Evolutionary conservation across 805 yeast species (phyloP), one percentile per base, ranked within the genome.

Genomic region (Kluyveromyces lactis): DNA sequence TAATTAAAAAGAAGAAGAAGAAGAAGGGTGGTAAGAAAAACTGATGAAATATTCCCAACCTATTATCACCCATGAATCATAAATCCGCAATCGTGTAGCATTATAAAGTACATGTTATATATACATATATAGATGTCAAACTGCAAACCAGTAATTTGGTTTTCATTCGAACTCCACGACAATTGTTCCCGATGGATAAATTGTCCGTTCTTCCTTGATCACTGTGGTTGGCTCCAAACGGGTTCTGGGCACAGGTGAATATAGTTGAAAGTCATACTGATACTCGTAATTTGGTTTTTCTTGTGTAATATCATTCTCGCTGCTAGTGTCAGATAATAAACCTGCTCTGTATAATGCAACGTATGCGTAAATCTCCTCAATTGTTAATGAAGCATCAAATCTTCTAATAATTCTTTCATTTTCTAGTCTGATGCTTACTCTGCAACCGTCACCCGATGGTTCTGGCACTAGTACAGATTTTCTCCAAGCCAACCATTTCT

Each of bases 1-100:
- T 89, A 58, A 73, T 77, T 55, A 85, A 81, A 73, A 86, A 85
- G 66, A 86, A 83, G 43, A 86, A 85, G 69, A 73, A 72, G 65
- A 79, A 75, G 66, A 46, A 42, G 31, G 16, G 12, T 11, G 38
- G 12, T 17, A 47, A 50, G 36, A 42, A 41, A 32, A 38, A 15
- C 10, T 21, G 24, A 21, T 47, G 39, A 39, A 47, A 44, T 36
- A 38, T 34, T 37, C 8, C 9, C 6, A 9, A 21, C n/a, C n/a
- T n/a, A n/a, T n/a, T n/a, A n/a, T n/a, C n/a, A n/a, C n/a, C n/a
- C n/a, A n/a, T n/a, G n/a, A 21, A 21, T 21, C 24, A 9, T 6
- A 6, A 21, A 6, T 21, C 24, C 24, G 6, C 24, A 9, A 21
- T 21, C 8, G 9, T 21, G 8, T 21, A 21, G 24, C 24, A 21